Evolutionary conservation across 163 green algal genomes (phyloP), one percentile per base, ranked within the genome.

Genomic region (Chlorella variabilis): DNA sequence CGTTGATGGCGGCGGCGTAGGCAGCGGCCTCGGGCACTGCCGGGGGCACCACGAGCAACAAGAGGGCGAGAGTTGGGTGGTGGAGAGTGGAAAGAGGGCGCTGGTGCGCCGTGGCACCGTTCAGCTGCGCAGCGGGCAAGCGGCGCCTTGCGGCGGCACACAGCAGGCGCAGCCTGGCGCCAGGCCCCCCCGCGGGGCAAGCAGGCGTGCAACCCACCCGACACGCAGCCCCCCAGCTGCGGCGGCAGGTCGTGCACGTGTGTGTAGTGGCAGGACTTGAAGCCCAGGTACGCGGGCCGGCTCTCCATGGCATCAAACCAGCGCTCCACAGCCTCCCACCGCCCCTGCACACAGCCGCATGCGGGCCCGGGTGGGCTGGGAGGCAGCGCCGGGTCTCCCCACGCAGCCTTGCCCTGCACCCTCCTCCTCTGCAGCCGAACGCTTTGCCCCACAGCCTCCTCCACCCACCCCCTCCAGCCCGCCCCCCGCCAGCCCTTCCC

Each of bases 251-350:
- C 95, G 79, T 98, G 94, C 11, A 85, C 85, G 85, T 98, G 94
- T 0, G 94, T 98, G 91, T 95, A 99, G 89, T 94, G 96, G 90
- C 99, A 96, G 36, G 82, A 95, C 51, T 88, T 91, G 49, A 91
- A 97, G 58, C 86, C 95, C 25, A 93, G 61, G 80, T 98, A 99
- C 0, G 93, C 91, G 0, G 87, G 81, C 20, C 95, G 87, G 13
- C 84, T 39, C 85, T 99, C 96, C 96, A 99, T 97, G 0, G 94
- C 93, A 15, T 93, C 90, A 89, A 98, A 99, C 96, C 96, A 99
- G 25, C 75, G 68, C 25, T 91, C 85, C 21, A 91, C 38, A 42
- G 84, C 76, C 69, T 79, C 81, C 34, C 63, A 91, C n/a, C 78
- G 75, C 2, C 82, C 85, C 42, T 82, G 56, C 31, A 51, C 41